These are phyloP conservation scores for Paramyrothecium sp. DNA, from an alignment of 2,329 filamentous ascomycete species.

Conservation along the genomic window DNA sequence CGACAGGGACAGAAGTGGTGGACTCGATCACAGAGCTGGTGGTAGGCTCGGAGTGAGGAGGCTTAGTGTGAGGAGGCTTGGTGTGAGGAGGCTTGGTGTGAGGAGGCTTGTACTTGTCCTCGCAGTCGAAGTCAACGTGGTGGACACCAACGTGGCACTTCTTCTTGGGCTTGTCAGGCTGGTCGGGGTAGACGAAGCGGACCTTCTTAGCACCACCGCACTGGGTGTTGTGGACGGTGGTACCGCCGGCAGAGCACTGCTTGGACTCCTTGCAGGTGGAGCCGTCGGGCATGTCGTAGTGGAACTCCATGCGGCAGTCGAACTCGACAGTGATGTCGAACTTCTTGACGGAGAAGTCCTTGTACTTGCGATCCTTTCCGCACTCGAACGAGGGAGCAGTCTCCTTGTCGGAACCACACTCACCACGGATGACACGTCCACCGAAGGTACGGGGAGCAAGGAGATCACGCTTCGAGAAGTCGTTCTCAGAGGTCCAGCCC, in stretches of 20 bases:
- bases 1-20: conserved; percentile 7
- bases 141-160: conserved; percentile 76
- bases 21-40: conserved; percentile 19
- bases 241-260: conserved; percentile 65
- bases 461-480: conserved; percentile 55
- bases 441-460: conserved; percentile 48
- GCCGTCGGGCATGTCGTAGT: conserved; percentile 84
- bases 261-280: conserved; percentile 77
- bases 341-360: conserved; percentile 72
- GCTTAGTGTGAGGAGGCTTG: conserved; percentile 1
- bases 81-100: conserved; percentile 7
- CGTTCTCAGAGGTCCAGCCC: conserved; percentile 68
- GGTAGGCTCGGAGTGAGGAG: conserved; percentile 3
- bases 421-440: conserved; percentile 60
- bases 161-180: conserved; percentile 52
- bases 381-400: conserved; percentile 59
- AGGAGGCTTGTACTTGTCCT: conserved; percentile 30
- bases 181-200: conserved; percentile 64
- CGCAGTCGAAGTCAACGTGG: conserved; percentile 73
- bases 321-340: conserved; percentile 73
- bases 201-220: conserved; percentile 89
- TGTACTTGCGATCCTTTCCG: conserved; percentile 16
- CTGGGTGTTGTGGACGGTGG: conserved; percentile 76
- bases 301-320: conserved; percentile 78
- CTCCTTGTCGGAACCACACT: conserved; percentile 42